A percentile compares a stretch with the other conserved stretches of the same genome.
These are phyloP conservation scores for Pythium pectinolyticum DNA, from an alignment of 352 stramenopile genomes.

Conservation along the genomic window DNA sequence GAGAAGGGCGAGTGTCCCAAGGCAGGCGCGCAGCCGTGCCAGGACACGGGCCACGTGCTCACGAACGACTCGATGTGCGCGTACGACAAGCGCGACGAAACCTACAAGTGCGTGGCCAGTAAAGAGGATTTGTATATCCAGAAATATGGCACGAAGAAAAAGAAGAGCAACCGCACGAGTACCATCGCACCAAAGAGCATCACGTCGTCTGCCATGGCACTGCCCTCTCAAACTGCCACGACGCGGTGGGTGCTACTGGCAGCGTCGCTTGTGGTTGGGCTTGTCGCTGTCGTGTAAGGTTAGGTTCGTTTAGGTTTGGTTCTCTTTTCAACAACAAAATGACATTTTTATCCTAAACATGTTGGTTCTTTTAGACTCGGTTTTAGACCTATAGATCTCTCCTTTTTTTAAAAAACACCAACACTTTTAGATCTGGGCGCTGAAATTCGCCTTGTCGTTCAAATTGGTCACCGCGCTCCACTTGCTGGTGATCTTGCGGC, in stretches of 20 bases:
- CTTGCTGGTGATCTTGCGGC: conserved; percentile 97
- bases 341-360: not conserved
- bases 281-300: conserved; percentile 12
- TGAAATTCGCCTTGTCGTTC: conserved; percentile 70
- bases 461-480: conserved; percentile 74
- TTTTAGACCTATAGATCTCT: not conserved
- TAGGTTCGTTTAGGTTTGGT: not conserved
- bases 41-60: conserved; percentile 54
- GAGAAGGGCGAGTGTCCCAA: conserved; percentile 60
- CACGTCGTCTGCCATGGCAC: not conserved
- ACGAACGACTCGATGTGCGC: conserved; percentile 60
- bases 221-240: not conserved
- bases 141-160: conserved; percentile 44
- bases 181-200: not conserved
- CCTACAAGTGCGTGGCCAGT: conserved; percentile 75
- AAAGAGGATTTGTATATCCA: conserved; percentile 65
- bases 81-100: conserved; percentile 58
- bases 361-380: not conserved
- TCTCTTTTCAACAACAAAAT: conserved; percentile 7
- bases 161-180: conserved; percentile 24
- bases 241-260: conserved; percentile 9
- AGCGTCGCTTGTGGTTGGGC: conserved; percentile 12
- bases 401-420: not conserved
- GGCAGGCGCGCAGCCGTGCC: conserved; percentile 54
- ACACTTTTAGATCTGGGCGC: conserved; percentile 52